phyloP scores from a whole-genome alignment of 2,329 filamentous ascomycete species.

The Penicillium sp. region DNA sequence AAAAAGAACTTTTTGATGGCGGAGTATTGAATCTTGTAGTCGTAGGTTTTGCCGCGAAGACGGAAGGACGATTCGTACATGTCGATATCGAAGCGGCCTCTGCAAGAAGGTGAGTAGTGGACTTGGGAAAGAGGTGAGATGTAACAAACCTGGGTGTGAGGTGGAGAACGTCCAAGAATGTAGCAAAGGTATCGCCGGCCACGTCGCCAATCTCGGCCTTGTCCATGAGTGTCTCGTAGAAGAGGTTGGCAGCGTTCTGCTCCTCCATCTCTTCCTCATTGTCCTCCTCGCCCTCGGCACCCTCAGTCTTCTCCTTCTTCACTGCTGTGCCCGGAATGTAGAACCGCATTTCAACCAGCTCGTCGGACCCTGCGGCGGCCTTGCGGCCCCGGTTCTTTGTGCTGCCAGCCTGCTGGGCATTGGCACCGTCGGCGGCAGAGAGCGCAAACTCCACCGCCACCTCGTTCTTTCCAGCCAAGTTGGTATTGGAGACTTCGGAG shows the following conservation, averaged over 20 bases:
- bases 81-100: constrained; percentile 98
- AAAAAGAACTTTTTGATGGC: constrained; percentile 99
- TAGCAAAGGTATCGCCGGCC: constrained; percentile 96
- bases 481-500: constrained; percentile 95
- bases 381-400: constrained; percentile 74
- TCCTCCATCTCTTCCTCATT: constrained; percentile 72
- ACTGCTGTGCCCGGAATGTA: constrained; percentile 91
- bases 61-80: constrained; percentile 99
- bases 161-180: constrained; percentile 93
- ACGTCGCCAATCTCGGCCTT: constrained; percentile 99
- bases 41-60: constrained; percentile 96
- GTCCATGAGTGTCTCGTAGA: constrained; percentile 96
- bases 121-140: not conserved
- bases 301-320: constrained; percentile 62
- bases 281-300: constrained; percentile 66
- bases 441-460: constrained; percentile 91
- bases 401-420: constrained; percentile 68
- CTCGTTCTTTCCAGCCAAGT: constrained; percentile 94
- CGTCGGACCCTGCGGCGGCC: constrained; percentile 80
- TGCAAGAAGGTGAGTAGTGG: constrained; percentile 37
- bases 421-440: constrained; percentile 66
- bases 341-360: constrained; percentile 97
- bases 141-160: constrained; percentile 75
- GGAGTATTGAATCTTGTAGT: constrained; percentile 99
- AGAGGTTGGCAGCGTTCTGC: constrained; percentile 92